phyloP scores from a whole-genome alignment of 1,284 basidiomycete genomes.

The Melanopsichium pennsylvanicum region DNA sequence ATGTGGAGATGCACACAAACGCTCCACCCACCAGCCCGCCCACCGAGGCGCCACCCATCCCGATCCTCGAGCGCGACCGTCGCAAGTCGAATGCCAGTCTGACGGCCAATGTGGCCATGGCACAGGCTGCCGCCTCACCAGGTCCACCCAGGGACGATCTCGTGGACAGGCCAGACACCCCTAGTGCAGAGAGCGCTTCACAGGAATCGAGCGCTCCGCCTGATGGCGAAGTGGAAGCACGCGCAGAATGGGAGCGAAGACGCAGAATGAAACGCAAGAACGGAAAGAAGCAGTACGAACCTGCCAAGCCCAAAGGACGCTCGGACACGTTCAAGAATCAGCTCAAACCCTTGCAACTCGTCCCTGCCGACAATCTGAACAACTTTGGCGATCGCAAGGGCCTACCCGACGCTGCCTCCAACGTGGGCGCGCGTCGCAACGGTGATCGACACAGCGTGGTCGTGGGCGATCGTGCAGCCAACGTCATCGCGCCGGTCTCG shows the following conservation, averaged over 20 bases:
- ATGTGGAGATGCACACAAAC: constrained; percentile 4
- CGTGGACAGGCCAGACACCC: constrained; percentile 16
- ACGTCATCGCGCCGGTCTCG: background rate
- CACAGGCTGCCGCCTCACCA: constrained; percentile 16
- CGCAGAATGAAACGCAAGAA: constrained; percentile 50
- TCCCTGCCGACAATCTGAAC: constrained; percentile 32
- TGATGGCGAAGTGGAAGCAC: constrained; percentile 61
- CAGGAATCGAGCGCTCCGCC: constrained; percentile 59
- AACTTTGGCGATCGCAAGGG: constrained; percentile 16
- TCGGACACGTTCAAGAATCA: constrained; percentile 41
- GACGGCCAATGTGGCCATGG: constrained; percentile 33
- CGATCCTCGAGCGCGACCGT: constrained; percentile 31
- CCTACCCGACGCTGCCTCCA: background rate
- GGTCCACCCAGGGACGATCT: background rate
- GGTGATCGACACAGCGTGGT: constrained; percentile 18
- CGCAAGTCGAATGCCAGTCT: constrained; percentile 44
- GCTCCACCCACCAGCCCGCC: constrained; percentile 16
- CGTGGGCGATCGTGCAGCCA: constrained; percentile 10
- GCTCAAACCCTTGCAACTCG: constrained; percentile 52
- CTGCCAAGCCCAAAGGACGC: constrained; percentile 16
- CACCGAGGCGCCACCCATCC: constrained; percentile 25
- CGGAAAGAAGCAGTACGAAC: constrained; percentile 20
- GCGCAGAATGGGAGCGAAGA: constrained; percentile 62
- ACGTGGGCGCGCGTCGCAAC: constrained; percentile 2
- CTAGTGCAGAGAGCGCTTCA: constrained; percentile 39